Base-by-base conservation (phyloP, 257 asterid species). In the Primulina tabacum region DNA sequence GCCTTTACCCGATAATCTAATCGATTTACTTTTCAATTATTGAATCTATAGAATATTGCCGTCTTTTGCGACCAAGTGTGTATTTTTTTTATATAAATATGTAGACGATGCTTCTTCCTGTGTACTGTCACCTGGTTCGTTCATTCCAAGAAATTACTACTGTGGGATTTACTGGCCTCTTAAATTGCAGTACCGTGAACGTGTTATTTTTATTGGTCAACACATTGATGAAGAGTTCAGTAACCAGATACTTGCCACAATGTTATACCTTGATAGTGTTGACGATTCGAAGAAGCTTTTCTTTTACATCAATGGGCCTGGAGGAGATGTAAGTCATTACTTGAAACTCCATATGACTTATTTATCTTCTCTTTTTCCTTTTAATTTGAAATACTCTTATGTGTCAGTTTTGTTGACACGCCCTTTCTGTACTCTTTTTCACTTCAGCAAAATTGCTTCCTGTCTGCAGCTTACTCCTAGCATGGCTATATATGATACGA, bases 401-500 rank as follows among this genome's bases (percentile, higher is more conserved):
- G 52, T 60, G n/a, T 38, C 55, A 56, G 14, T 11, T 10, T 68
- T 38, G 68, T 73, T n/a, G 21, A 6, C 1, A 8, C 57, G 57
- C 43, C 34, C 14, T 57, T n/a, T 17, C 38, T 62, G n/a, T 53
- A 38, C 33, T 35, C 50, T 10, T 47, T 68, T 63, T 30, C 3
- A 32, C 71, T 52, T 60, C 33, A 53, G 43, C 40, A 60, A 17
- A 33, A 4, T 24, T 67, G 66, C 16, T 58, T 66, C 61, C 64
- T 40, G 17, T 60, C 73, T 80, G 77, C 87, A 94, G 98, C 93
- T 94, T 58, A 89, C 99, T 67, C 99, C 99, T 32, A 84, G 90
- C 82, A 69, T 91, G 99, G 82, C 97, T 68, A 79, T 94, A 71
- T 91, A 94, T 64, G 98, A 94, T 77, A 94, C 99, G 33, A 94